Percentiles rank a stretch among this genome's conserved stretches.
Evolutionary conservation across 352 stramenopile species (phyloP).

Genomic region (Phytophthora ramorum): DNA sequence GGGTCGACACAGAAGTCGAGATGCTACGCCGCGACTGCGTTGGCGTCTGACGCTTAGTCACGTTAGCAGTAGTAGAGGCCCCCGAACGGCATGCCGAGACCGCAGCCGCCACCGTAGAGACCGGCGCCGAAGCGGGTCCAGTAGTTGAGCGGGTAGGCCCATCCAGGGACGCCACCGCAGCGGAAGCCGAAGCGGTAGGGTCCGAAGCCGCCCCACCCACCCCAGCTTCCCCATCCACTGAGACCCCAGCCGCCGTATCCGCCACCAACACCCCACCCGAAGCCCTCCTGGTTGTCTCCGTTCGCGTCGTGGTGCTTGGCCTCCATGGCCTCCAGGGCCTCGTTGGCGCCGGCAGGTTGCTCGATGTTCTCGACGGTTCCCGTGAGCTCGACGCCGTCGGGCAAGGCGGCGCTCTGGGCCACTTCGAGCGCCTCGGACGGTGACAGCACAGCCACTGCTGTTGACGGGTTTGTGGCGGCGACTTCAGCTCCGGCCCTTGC

Average conservation of each 20-base stretch:
- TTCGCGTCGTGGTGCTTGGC: constrained; percentile 1
- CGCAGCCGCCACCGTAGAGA: constrained; percentile 25
- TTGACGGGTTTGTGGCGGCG: neutral
- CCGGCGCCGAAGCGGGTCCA: constrained; percentile 33
- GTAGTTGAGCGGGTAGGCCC: constrained; percentile 11
- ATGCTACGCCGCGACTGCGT: too few species aligned
- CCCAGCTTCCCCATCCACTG: constrained; percentile 5
- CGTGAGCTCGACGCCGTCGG: constrained; percentile 20
- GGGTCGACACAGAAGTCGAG: too few species aligned
- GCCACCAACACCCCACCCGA: neutral
- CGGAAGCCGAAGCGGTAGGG: constrained; percentile 79
- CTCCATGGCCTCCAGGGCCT: constrained; percentile 2
- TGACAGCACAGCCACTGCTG: constrained; percentile 1
- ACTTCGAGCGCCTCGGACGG: constrained; percentile 18
- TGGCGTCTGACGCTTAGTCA: too few species aligned
- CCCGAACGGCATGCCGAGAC: constrained; percentile 19
- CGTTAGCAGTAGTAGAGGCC: constrained; percentile 1
- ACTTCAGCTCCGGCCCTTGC: constrained; percentile 6
- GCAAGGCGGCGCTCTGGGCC: constrained; percentile 8
- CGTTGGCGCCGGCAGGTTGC: constrained; percentile 7
- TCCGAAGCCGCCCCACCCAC: constrained; percentile 53
- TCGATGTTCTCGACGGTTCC: constrained; percentile 18
- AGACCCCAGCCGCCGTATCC: neutral
- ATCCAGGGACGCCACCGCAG: constrained; percentile 17
- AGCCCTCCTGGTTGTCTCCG: constrained; percentile 1